Evolutionary conservation across 1,139 yeast species (phyloP), one percentile per base, ranked within the genome.

Genomic region (Kurtzmaniella natalensis): DNA sequence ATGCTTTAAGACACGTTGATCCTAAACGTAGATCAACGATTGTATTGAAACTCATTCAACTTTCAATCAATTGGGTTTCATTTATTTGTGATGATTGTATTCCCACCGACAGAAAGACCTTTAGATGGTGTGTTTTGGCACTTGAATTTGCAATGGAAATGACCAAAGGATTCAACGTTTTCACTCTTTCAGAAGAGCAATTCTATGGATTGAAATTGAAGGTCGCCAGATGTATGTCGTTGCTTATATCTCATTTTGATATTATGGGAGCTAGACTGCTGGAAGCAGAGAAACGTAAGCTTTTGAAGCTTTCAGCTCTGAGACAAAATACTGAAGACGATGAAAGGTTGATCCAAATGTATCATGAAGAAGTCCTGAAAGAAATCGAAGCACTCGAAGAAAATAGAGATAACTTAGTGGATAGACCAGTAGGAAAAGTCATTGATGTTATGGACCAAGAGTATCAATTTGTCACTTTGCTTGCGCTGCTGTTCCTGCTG

Each of bases 181-280:
- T 89, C 38, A 87, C 89, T 0, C 66, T 92, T 32, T 77, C 76
- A 38, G 87, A 86, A 41, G 85, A 78, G 16, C 92, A 85, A 50
- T 92, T 89, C 52, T 67, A 74, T 37, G 64, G 70, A 32, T 64
- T 92, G 46, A 81, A 88, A 46, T 72, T 78, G 36, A 88, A 87
- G 52, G 96, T 92, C 29, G 95, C 97, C 0, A 85, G 95, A 2
- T 88, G 97, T 58, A 88, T 92, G 94, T 81, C 96, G 1, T 65
- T 92, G 35, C 70, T 92, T 42, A 89, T 92, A 43, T 86, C 96
- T 0, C 98, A 92, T 61, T 92, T 92, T 53, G 98, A 92, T 61
- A 88, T 92, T 37, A 92, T 92, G 96, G 98, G 98, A 35, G 96
- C 97, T 0, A 73, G 97, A 49, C 84, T 96, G 5, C 84, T 83